phyloP scores from a whole-genome alignment of 495 filamentous ascomycete species.

The Lasiosphaeria miniovina region DNA sequence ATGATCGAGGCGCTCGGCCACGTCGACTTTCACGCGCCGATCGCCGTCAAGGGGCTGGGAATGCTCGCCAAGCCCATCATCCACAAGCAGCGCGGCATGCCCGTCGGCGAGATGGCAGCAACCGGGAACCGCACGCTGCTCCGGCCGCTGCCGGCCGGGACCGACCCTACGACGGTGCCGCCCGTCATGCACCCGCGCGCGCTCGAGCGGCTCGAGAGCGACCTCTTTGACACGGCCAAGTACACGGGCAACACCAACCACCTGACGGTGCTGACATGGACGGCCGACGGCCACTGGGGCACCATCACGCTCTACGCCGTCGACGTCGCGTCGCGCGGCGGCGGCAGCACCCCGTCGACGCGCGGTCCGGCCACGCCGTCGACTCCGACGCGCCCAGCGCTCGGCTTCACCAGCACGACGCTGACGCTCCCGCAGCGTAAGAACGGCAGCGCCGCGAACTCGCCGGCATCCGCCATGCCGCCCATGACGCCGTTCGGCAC shows the following conservation, averaged over 20 bases:
- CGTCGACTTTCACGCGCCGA: background rate
- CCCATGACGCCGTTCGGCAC: background rate
- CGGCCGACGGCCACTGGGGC: constrained; percentile 10
- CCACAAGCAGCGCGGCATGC: background rate
- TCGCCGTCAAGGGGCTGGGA: background rate
- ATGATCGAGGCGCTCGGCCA: background rate
- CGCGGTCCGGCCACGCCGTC: background rate
- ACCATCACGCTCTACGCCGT: constrained; percentile 17
- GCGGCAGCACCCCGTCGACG: background rate
- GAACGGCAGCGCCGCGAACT: background rate
- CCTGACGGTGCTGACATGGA: constrained; percentile 19
- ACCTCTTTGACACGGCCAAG: constrained; percentile 21
- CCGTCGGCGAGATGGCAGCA: background rate
- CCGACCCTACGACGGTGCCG: background rate
- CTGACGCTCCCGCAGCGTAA: background rate
- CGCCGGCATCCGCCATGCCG: too few relatives aligned
- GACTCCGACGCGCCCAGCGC: too few relatives aligned
- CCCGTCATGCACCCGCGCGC: background rate
- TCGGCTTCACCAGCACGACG: background rate
- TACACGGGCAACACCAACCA: constrained; percentile 6
- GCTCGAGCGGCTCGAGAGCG: constrained; percentile 13
- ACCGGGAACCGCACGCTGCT: constrained; percentile 5
- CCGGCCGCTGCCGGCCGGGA: background rate
- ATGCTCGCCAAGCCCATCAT: constrained; percentile 5
- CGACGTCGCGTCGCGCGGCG: background rate